Base-by-base conservation (phyloP, 192 early-diverging fungal genomes). In the Coemansia sp. region DNA sequence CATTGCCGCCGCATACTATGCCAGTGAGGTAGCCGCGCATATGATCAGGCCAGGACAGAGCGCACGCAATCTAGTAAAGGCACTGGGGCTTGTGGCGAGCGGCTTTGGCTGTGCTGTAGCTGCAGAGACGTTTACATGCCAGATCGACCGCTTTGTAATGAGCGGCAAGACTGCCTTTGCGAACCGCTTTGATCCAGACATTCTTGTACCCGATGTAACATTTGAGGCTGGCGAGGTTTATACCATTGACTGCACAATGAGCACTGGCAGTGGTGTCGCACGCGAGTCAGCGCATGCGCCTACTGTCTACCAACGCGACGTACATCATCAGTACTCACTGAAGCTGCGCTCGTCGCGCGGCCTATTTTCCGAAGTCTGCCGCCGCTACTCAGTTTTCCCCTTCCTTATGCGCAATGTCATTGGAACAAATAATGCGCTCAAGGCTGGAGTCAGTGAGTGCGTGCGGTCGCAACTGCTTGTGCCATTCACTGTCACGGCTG, bases 1-100 rank as follows among this genome's bases (percentile, higher is more conserved):
- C 21, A 75, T 95, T 63, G 83, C 86, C 66, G 95, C 95, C 31
- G 94, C 95, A 39, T 84, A 95, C 68, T 87, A 86, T 51, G 90
- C 90, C 31, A 76, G 86, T 66, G 94, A 98, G 81, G 92, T 93
- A 31, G 91, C 89, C 1, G 74, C 88, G 39, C 87, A 91, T 52
- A 84, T 93, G 76, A 75, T 96, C 59, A 85, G 86, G 77, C 92
- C 94, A 27, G 95, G 94, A 6, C 74, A 77, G 71, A 71, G 75
- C 17, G 64, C 75, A n/a, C 71, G 79, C 80, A 73, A 87, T 69
- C 67, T 91, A 60, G 78, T 80, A 58, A 77, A 85, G 75, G 87
- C 85, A 1, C 86, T 92, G 61, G 87, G 61, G 21, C 84, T 67
- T 64, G 80, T 82, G 9, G 80, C 80, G 3, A 59, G 65, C 32